Percentiles rank a stretch among this genome's conserved stretches.
These are phyloP conservation scores for Gonapodya sp. DNA, from an alignment of 192 early-diverging fungal genomes.

Conservation along the genomic window DNA sequence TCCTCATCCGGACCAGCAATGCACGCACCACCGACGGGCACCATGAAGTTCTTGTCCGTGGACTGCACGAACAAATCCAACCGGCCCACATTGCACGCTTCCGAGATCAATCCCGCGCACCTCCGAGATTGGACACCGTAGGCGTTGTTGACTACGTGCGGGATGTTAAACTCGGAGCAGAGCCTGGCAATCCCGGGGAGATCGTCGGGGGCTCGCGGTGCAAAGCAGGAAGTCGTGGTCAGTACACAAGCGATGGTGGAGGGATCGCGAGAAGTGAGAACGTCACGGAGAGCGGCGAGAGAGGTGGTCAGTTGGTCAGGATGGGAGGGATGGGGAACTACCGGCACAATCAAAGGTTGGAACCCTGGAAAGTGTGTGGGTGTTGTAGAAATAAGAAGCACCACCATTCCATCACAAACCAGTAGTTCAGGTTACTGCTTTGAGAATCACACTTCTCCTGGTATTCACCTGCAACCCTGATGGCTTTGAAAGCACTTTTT, in stretches of 20 bases:
- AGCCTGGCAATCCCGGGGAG: background rate
- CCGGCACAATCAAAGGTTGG: background rate
- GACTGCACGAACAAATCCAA: conserved; percentile 1
- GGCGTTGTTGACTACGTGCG: conserved; percentile 13
- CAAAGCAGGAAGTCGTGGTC: conserved; percentile 12
- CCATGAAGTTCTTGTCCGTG: conserved; percentile 14
- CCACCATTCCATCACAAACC: background rate
- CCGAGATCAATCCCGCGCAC: conserved; percentile 4
- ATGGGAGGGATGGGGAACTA: background rate
- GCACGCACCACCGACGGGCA: conserved; percentile 2
- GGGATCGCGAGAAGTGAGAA: background rate
- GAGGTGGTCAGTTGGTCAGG: background rate
- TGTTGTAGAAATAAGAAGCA: background rate
- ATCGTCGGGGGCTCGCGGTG: background rate
- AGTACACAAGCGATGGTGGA: background rate
- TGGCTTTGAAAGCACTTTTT: background rate
- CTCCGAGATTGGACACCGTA: conserved; percentile 3
- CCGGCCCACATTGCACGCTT: background rate
- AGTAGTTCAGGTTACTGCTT: too few species aligned
- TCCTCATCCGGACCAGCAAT: background rate
- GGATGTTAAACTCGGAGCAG: background rate
- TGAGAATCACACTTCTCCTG: too few species aligned
- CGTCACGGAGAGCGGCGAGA: background rate
- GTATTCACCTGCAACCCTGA: background rate
- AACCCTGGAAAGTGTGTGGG: background rate